Conservation (phyloP, 805 yeast genomes). For the Cyberlindnera mississippiensis region DNA sequence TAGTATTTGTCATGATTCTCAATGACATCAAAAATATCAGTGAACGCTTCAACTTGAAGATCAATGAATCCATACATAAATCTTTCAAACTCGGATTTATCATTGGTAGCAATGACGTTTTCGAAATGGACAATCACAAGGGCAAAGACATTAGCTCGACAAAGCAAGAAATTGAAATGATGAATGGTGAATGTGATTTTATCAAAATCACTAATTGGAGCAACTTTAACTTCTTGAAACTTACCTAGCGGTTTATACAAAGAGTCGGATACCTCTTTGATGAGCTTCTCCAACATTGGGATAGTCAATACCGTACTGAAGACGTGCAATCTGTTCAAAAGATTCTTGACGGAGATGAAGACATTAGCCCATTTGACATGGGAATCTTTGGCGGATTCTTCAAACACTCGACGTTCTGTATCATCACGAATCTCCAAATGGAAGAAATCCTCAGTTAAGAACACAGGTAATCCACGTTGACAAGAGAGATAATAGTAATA, state of each 20-base stretch:
- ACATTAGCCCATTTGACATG: slow-evolving; percentile 3
- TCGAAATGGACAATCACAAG: slow-evolving; percentile 22
- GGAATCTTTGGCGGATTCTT: not conserved
- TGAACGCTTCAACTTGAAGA: slow-evolving; percentile 7
- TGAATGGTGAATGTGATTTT: slow-evolving; percentile 13
- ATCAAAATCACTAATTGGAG: slow-evolving; percentile 5
- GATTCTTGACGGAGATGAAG: slow-evolving; percentile 1
- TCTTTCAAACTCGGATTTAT: slow-evolving; percentile 6
- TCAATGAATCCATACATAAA: slow-evolving; percentile 3
- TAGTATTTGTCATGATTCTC: slow-evolving; percentile 20
- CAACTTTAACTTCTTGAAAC: slow-evolving; percentile 15
- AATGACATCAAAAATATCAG: slow-evolving; percentile 19
- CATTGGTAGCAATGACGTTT: slow-evolving; percentile 2
- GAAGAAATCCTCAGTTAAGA: slow-evolving; percentile 18
- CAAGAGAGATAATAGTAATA: slow-evolving; percentile 13
- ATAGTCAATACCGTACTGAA: slow-evolving; percentile 10
- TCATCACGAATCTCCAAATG: slow-evolving; percentile 8
- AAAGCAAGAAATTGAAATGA: slow-evolving; percentile 13
- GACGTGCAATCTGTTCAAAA: slow-evolving; percentile 11
- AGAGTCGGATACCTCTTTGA: slow-evolving; percentile 13
- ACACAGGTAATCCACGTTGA: slow-evolving; percentile 19
- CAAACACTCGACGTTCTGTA: not conserved
- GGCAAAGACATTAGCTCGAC: slow-evolving; percentile 10
- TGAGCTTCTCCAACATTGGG: slow-evolving; percentile 4
- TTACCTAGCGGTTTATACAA: slow-evolving; percentile 3